Conservation (phyloP, 768 basidiomycete genomes). For the Filobasidium floriforme region DNA sequence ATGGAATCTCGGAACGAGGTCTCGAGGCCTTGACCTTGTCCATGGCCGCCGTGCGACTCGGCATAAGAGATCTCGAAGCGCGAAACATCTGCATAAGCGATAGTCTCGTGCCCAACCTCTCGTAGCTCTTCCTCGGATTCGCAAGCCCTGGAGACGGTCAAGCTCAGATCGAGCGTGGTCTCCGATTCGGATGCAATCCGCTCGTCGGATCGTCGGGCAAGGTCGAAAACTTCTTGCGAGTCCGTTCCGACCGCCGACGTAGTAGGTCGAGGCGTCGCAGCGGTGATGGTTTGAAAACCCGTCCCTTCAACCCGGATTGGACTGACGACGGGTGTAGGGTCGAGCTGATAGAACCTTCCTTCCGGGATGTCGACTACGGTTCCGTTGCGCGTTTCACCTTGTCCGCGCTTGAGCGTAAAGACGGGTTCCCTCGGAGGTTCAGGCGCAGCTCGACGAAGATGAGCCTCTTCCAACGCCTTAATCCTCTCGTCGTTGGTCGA, state of each 20-base stretch:
- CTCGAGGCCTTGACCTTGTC: background rate
- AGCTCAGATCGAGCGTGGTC: background rate
- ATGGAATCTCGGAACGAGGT: background rate
- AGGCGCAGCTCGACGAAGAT: background rate
- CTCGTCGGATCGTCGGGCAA: background rate
- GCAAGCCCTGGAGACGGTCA: background rate
- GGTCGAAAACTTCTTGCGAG: too few relatives aligned
- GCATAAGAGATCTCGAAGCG: background rate
- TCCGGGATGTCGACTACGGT: background rate
- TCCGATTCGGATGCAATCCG: background rate
- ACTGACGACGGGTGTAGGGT: background rate
- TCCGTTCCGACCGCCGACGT: too few relatives aligned
- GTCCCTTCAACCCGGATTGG: background rate
- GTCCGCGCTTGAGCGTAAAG: background rate
- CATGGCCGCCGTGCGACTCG: background rate
- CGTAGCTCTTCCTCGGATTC: background rate
- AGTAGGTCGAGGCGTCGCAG: background rate
- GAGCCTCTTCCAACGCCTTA: background rate
- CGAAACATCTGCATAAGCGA: background rate
- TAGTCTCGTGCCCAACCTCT: background rate
- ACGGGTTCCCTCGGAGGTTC: background rate
- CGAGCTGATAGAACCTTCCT: constrained; percentile 7
- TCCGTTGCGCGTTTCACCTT: too few relatives aligned
- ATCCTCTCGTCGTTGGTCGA: constrained; percentile 3
- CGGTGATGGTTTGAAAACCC: background rate